These are phyloP conservation scores for Cadophora sp. DNA, from an alignment of 2,329 filamentous ascomycete species.

Conservation along the genomic window DNA sequence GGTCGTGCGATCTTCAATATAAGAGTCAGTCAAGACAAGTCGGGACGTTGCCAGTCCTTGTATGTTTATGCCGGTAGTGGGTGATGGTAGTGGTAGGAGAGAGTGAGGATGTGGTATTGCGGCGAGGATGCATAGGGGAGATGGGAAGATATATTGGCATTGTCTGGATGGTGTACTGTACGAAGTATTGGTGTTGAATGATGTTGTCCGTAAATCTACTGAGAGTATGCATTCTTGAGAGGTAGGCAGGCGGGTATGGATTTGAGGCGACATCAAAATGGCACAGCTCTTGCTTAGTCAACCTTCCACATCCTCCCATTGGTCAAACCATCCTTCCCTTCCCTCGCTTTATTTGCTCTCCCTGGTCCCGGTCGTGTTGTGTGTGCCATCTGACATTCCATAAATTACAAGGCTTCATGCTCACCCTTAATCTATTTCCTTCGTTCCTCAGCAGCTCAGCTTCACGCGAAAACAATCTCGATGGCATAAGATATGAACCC, in stretches of 20 bases:
- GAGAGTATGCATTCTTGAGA: too few species aligned
- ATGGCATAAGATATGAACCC: slow-evolving; percentile 19
- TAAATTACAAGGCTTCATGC: neutral
- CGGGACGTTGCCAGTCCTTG: neutral
- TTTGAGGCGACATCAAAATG: neutral
- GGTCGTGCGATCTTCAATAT: neutral
- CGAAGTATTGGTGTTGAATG: neutral
- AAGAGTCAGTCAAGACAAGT: neutral
- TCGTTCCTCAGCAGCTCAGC: too few species aligned
- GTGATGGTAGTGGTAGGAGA: too few species aligned
- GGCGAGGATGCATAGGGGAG: neutral
- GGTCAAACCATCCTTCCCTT: neutral
- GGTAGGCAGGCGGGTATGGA: too few species aligned
- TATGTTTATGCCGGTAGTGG: neutral
- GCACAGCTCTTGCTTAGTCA: slow-evolving; percentile 12
- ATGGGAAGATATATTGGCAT: neutral
- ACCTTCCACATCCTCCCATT: neutral
- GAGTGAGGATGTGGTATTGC: neutral
- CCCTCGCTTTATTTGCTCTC: neutral
- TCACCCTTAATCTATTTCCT: slow-evolving; percentile 21
- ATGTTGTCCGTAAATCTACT: too few species aligned
- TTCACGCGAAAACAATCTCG: slow-evolving; percentile 7
- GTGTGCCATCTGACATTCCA: neutral
- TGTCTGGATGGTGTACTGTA: neutral
- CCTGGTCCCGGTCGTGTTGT: neutral